Evolutionary conservation across 148 eudicot species (phyloP).

Genomic region (Chenopodium album): DNA sequence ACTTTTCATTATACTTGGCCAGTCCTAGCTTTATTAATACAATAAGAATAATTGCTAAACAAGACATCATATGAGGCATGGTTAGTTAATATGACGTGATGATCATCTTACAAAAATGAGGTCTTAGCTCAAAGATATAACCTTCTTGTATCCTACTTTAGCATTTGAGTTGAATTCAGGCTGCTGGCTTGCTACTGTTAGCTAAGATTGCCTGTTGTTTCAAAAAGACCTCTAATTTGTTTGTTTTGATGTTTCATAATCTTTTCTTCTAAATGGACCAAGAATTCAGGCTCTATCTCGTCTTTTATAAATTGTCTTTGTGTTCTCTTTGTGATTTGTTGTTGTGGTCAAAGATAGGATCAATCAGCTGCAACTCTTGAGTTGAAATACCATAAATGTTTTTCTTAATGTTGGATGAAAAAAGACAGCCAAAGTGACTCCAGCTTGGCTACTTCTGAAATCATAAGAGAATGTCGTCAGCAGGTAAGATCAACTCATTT

Average conservation of each 20-base stretch:
- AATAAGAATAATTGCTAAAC: too few relatives aligned
- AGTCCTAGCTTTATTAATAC: too few relatives aligned
- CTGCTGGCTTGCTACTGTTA: not conserved
- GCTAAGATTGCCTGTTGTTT: not conserved
- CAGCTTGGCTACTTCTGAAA: constrained; percentile 65
- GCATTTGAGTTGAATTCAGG: not conserved
- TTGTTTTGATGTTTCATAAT: not conserved
- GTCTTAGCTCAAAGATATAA: not conserved
- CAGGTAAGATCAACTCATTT: constrained; percentile 42
- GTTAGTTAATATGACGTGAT: too few relatives aligned
- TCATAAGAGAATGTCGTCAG: constrained; percentile 71
- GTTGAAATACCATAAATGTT: not conserved
- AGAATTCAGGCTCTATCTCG: not conserved
- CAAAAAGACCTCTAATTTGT: not conserved
- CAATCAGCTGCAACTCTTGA: not conserved
- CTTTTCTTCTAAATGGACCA: not conserved
- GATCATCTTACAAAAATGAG: not conserved
- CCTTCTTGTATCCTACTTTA: not conserved
- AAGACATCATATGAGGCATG: too few relatives aligned
- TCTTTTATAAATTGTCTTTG: not conserved
- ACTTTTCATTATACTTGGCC: too few relatives aligned
- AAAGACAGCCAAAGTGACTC: constrained; percentile 86
- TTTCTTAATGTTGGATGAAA: constrained; percentile 37
- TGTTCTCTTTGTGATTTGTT: not conserved
- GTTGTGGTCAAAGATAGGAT: not conserved